Conservation (phyloP, 2,329 filamentous ascomycete species). For the Colletotrichum lindemuthianum region DNA sequence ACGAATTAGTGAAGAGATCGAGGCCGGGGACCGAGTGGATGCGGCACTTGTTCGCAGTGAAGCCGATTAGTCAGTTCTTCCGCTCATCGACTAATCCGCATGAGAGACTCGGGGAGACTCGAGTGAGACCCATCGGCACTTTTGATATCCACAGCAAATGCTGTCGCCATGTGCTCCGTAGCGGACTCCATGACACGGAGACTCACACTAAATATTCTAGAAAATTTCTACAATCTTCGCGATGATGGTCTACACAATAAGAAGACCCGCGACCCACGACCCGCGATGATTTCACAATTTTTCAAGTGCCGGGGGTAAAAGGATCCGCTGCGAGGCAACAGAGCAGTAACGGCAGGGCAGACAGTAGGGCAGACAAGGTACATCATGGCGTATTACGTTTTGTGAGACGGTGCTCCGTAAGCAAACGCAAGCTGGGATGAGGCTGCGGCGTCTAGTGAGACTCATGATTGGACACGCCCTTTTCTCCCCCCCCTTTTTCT, state of each 20-base stretch:
- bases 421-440: too few species aligned
- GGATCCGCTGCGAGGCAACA: neutral
- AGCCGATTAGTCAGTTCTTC: conserved; percentile 27
- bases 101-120: neutral
- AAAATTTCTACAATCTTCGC: conserved; percentile 5
- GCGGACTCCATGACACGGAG: too few species aligned
- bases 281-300: conserved; percentile 26
- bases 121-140: conserved; percentile 9
- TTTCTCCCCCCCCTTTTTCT: too few species aligned
- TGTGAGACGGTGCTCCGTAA: too few species aligned
- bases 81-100: neutral
- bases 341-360: neutral
- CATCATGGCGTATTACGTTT: neutral
- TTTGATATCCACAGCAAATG: neutral
- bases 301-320: neutral
- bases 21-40: conserved; percentile 11
- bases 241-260: too few species aligned
- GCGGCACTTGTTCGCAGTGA: conserved; percentile 25
- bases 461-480: too few species aligned
- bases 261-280: neutral
- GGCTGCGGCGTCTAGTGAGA: too few species aligned
- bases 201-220: conserved; percentile 18
- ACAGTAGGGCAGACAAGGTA: neutral
- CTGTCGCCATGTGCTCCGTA: neutral
- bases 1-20: too few species aligned